Percentiles rank a stretch among this genome's conserved stretches.
Evolutionary conservation across 768 basidiomycete species (phyloP).

Genomic region (Boletus pseudo-olivaceus): DNA sequence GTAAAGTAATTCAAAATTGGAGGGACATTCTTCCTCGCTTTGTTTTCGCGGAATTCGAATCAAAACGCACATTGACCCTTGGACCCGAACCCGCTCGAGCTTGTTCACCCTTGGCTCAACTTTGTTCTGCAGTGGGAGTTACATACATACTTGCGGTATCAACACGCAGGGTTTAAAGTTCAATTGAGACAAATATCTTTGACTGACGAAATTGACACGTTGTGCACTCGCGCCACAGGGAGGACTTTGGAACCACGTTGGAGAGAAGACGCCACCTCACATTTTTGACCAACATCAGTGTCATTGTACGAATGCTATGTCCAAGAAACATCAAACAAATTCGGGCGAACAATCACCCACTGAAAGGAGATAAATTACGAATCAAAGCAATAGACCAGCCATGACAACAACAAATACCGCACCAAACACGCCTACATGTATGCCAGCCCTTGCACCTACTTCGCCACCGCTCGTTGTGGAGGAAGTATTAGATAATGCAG

Average conservation of each 20-base stretch:
- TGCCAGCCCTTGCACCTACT: not conserved
- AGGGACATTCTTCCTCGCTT: too few species aligned
- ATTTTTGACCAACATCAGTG: not conserved
- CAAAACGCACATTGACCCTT: too few species aligned
- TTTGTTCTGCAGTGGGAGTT: not conserved
- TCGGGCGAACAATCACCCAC: not conserved
- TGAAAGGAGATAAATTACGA: not conserved
- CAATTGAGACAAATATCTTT: not conserved
- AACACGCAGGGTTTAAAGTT: not conserved
- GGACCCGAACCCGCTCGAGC: too few species aligned
- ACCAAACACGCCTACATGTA: slow-evolving; percentile 7
- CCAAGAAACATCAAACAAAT: not conserved
- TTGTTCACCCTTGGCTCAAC: not conserved
- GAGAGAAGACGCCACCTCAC: not conserved
- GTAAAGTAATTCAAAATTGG: too few species aligned
- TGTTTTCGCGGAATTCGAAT: too few species aligned
- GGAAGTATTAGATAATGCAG: not conserved
- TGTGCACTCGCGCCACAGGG: not conserved
- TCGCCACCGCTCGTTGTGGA: slow-evolving; percentile 2
- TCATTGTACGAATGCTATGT: not conserved
- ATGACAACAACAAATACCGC: not conserved
- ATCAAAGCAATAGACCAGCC: slow-evolving; percentile 10
- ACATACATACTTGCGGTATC: not conserved
- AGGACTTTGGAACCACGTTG: not conserved
- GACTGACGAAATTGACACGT: too few species aligned